Conservation (phyloP, 768 basidiomycete genomes). For the Candolleomyces aberdarensis region DNA sequence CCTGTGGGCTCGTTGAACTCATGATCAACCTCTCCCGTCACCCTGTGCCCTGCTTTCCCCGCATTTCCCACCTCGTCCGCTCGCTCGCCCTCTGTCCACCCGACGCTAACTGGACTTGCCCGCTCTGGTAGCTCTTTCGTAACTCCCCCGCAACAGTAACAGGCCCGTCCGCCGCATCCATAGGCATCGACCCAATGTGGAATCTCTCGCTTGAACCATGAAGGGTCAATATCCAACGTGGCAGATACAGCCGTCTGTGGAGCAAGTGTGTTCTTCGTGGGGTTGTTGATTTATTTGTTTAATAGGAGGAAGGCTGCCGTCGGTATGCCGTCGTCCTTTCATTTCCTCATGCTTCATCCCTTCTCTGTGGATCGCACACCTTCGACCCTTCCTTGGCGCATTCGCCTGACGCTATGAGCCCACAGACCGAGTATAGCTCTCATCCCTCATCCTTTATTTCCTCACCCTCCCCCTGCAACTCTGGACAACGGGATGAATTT, state of each 20-base stretch:
- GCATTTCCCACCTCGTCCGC: too few relatives aligned
- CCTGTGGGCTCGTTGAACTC: too few relatives aligned
- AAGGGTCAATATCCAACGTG: conserved; percentile 72
- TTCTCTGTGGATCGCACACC: too few relatives aligned
- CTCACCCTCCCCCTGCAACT: conserved; percentile 77
- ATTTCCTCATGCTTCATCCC: neutral
- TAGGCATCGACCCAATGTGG: conserved; percentile 87
- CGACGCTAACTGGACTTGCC: too few relatives aligned
- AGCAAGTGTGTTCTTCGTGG: conserved; percentile 63
- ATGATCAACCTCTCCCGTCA: too few relatives aligned
- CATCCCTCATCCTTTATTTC: conserved; percentile 64
- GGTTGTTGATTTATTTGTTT: conserved; percentile 53
- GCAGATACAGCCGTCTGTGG: conserved; percentile 83
- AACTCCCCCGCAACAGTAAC: conserved; percentile 24
- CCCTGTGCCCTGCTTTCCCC: too few relatives aligned
- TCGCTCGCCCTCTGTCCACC: too few relatives aligned
- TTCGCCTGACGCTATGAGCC: neutral
- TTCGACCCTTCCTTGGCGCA: neutral
- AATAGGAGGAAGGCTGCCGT: conserved; percentile 66
- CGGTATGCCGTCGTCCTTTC: conserved; percentile 30
- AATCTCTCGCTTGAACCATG: conserved; percentile 57
- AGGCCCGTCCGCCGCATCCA: conserved; percentile 54
- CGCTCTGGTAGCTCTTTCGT: conserved; percentile 33
- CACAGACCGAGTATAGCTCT: conserved; percentile 66
- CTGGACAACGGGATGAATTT: conserved; percentile 73